Evolutionary conservation across 2,329 filamentous ascomycete species (phyloP).

Genomic region (Zasmidium citrigriseum): DNA sequence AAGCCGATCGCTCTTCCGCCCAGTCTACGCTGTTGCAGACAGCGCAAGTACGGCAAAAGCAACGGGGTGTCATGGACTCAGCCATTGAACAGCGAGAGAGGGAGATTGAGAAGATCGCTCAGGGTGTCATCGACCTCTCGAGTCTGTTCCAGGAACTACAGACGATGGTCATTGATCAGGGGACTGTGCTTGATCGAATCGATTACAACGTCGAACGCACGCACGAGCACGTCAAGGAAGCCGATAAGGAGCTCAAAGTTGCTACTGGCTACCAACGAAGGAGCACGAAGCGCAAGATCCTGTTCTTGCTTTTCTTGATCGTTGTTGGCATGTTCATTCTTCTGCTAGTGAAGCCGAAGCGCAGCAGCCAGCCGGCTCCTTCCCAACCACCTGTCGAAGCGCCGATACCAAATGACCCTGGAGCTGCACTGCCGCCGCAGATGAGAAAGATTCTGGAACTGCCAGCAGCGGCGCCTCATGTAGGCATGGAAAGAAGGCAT

Average conservation of each 20-base stretch:
- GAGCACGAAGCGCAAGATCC: slow-evolving; percentile 87
- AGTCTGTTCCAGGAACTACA: slow-evolving; percentile 97
- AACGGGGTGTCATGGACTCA: slow-evolving; percentile 67
- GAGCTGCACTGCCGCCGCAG: slow-evolving; percentile 17
- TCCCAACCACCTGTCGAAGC: slow-evolving; percentile 14
- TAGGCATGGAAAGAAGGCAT: slow-evolving; percentile 12
- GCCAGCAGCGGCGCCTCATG: not conserved
- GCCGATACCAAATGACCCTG: slow-evolving; percentile 20
- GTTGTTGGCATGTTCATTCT: slow-evolving; percentile 86
- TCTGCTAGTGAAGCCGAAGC: slow-evolving; percentile 75
- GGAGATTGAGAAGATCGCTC: slow-evolving; percentile 96
- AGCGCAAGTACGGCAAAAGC: slow-evolving; percentile 59
- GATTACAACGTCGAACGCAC: slow-evolving; percentile 94
- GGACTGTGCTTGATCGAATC: slow-evolving; percentile 53
- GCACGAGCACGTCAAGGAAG: slow-evolving; percentile 87
- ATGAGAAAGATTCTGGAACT: not conserved
- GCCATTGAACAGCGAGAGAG: slow-evolving; percentile 88
- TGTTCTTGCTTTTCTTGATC: slow-evolving; percentile 81
- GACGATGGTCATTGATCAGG: slow-evolving; percentile 71
- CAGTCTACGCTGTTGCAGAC: slow-evolving; percentile 85
- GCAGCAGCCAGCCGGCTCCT: slow-evolving; percentile 19
- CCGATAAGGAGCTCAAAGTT: slow-evolving; percentile 87
- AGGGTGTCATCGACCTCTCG: slow-evolving; percentile 94
- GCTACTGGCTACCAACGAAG: slow-evolving; percentile 86
- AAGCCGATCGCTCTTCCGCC: slow-evolving; percentile 88